Evolutionary conservation across 2,329 filamentous ascomycete species (phyloP), one percentile per base, ranked within the genome.

Genomic region (Helminthosporium solani): DNA sequence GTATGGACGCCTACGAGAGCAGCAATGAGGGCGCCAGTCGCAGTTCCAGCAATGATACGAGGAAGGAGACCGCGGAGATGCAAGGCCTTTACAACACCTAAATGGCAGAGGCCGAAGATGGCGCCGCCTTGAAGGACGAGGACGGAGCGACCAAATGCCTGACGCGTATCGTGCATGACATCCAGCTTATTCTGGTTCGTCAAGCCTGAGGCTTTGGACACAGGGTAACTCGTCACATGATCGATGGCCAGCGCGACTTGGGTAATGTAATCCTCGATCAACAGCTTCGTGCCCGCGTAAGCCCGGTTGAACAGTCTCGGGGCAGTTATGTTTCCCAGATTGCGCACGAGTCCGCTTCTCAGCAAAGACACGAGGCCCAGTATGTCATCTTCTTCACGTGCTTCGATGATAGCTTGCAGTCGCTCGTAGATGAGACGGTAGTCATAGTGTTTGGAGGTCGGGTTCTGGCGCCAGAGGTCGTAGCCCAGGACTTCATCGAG

Each of bases 251-350:
- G 81, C n/a, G 87, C 87, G 28, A 95, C 85, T 63, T 92, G 85
- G 1, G 85, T 84, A 51, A 95, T 85, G 64, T 96, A 96, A 68
- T 95, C 88, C 64, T 96, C 90, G 51, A 96, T 95, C 38, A 96
- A 74, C 42, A 88, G 81, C 67, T 96, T 96, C 1, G 91, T 96
- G 14, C 91, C 91, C 1, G 87, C 86, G 64, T 94, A 94, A 11
- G 89, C 87, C 47, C 86, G 81, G 60, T 91, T 91, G 73, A 90
- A 96, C 1, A 96, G 76, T 52, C 84, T 84, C 2, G 88, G 83
- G 1, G 86, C 82, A 1, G 88, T 89, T 58, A 96, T 95, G 66
- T 95, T 95, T 47, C 90, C 91, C n/a, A 95, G 76, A 61, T 96
- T 96, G 28, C 91, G 84, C 23, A 95, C 76, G 28, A 83, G 71